Evolutionary conservation across 2,329 filamentous ascomycete species (phyloP).

Genomic region (Aurifilum marmelostoma): DNA sequence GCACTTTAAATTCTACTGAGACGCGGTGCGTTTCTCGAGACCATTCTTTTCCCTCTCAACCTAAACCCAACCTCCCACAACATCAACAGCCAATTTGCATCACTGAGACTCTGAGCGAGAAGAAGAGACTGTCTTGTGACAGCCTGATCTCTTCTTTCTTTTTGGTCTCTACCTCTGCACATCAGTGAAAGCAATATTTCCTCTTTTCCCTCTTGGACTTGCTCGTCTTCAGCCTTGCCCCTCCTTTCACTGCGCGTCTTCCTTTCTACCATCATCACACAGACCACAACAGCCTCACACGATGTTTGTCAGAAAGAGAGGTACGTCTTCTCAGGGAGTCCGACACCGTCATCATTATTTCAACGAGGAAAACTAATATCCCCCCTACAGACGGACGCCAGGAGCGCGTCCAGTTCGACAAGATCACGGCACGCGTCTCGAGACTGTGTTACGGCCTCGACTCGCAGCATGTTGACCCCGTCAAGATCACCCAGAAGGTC

Average conservation of each 20-base stretch:
- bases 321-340: constrained; percentile 46
- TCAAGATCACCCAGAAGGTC: constrained; percentile 98
- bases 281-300: constrained; percentile 36
- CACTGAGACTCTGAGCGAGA: background rate
- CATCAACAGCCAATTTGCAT: constrained; percentile 1
- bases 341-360: background rate
- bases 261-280: constrained; percentile 6
- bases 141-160: background rate
- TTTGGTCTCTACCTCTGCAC: constrained; percentile 3
- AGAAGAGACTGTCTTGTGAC: constrained; percentile 11
- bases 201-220: background rate
- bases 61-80: background rate
- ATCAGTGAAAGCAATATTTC: background rate
- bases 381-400: constrained; percentile 83
- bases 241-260: constrained; percentile 7
- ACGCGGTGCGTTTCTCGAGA: constrained; percentile 8
- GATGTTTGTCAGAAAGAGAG: constrained; percentile 68
- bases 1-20: constrained; percentile 29
- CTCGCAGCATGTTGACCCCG: constrained; percentile 91
- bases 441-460: constrained; percentile 97
- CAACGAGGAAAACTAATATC: constrained; percentile 9
- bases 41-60: constrained; percentile 7
- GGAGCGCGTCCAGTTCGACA: constrained; percentile 99
- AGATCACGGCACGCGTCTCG: constrained; percentile 98
- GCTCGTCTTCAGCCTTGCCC: constrained; percentile 10